Conservation (phyloP, 768 basidiomycete genomes). For the Tulasnella sp. region DNA sequence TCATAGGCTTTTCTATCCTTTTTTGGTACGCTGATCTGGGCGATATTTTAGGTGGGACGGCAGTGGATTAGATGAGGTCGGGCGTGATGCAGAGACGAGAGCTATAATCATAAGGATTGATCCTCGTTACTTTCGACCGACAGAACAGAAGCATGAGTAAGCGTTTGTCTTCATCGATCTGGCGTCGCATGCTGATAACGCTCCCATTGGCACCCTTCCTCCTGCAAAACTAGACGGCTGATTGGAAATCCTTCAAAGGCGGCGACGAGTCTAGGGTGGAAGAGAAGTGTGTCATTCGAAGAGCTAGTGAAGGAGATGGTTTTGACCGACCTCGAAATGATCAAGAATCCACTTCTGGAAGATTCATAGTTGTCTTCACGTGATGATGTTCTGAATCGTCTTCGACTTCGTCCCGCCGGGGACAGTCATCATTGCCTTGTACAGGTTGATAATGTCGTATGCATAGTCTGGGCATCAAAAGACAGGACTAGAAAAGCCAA, state of each 20-base stretch:
- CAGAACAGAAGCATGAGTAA: constrained; percentile 90
- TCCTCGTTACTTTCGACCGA: constrained; percentile 82
- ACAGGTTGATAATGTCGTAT: too few species aligned
- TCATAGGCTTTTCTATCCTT: background rate
- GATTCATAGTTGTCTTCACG: too few species aligned
- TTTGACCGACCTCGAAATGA: constrained; percentile 61
- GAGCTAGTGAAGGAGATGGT: constrained; percentile 90
- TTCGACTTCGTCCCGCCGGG: too few species aligned
- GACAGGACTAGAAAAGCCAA: too few species aligned
- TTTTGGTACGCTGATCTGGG: background rate
- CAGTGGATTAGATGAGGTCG: constrained; percentile 60
- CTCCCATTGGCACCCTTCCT: too few species aligned
- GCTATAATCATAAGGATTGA: constrained; percentile 76
- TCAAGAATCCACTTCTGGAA: too few species aligned
- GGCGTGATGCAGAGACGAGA: constrained; percentile 55
- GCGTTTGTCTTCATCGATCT: too few species aligned
- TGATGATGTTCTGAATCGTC: too few species aligned
- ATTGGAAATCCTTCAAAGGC: constrained; percentile 86
- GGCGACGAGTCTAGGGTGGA: constrained; percentile 81
- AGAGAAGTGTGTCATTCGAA: constrained; percentile 72
- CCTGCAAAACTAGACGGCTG: too few species aligned
- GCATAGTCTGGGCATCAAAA: too few species aligned
- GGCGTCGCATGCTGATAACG: too few species aligned
- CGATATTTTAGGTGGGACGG: constrained; percentile 61
- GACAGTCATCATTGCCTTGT: too few species aligned